Evolutionary conservation across 140 eudicot species (phyloP).

Genomic region (Bidens hawaiensis): DNA sequence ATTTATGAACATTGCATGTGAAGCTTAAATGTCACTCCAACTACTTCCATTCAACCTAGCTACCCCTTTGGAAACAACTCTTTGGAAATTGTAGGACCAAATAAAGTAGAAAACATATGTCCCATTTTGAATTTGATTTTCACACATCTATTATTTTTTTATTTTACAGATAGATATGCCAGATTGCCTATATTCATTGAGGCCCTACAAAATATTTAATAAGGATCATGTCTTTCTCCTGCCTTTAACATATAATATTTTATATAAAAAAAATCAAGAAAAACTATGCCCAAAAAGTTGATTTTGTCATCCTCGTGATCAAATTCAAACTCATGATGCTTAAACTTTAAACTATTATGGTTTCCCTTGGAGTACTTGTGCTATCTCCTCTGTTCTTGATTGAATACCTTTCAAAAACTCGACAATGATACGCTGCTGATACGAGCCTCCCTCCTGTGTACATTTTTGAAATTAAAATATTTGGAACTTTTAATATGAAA

Average conservation of each 20-base stretch:
- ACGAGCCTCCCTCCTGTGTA: constrained; percentile 91
- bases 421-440: constrained; percentile 75
- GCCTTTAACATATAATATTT: not conserved
- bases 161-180: constrained; percentile 13
- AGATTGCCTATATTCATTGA: constrained; percentile 18
- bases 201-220: constrained; percentile 34
- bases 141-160: not conserved
- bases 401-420: constrained; percentile 87
- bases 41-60: constrained; percentile 27
- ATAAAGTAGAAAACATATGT: constrained; percentile 3
- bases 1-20: constrained; percentile 29
- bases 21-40: constrained; percentile 25
- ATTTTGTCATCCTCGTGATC: constrained; percentile 6
- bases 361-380: constrained; percentile 52
- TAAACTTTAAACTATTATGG: constrained; percentile 10
- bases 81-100: constrained; percentile 10
- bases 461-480: not conserved
- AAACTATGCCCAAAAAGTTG: constrained; percentile 1
- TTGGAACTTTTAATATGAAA: not conserved
- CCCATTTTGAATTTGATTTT: constrained; percentile 6
- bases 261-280: not conserved
- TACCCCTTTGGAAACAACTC: not conserved
- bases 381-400: constrained; percentile 68
- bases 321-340: constrained; percentile 13
- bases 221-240: constrained; percentile 28